These are phyloP conservation scores for Solanum lycopersicoides DNA, from an alignment of 257 asterid genomes.

Conservation along the genomic window DNA sequence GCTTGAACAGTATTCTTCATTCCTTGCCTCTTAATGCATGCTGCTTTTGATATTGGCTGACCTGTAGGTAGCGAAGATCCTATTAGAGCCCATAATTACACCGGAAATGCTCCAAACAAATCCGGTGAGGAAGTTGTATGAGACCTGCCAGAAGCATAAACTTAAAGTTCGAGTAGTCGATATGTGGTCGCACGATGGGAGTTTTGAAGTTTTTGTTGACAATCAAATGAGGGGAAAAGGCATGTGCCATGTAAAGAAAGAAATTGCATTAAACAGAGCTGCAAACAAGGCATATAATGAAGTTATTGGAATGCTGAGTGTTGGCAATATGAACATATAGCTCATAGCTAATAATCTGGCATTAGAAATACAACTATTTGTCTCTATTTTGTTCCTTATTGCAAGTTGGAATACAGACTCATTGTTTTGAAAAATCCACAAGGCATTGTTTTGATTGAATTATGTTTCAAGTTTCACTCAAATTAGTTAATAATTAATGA, in stretches of 20 bases:
- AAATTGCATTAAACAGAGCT: constrained; percentile 57
- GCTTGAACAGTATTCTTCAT: neutral
- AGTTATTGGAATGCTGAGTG: constrained; percentile 27
- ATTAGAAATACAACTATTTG: neutral
- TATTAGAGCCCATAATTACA: constrained; percentile 64
- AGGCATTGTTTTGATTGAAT: neutral
- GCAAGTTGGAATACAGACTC: neutral
- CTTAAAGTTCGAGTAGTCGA: constrained; percentile 53
- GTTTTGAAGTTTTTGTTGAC: constrained; percentile 45
- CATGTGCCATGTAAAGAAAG: constrained; percentile 58
- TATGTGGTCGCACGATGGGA: constrained; percentile 43
- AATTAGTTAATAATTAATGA: no score
- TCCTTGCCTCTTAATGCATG: neutral
- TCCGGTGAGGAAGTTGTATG: constrained; percentile 65
- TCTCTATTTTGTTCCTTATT: neutral
- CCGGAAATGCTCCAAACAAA: constrained; percentile 58
- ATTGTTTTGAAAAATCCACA: neutral
- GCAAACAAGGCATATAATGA: constrained; percentile 62
- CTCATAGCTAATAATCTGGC: neutral
- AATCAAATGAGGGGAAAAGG: constrained; percentile 58
- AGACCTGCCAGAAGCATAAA: constrained; percentile 68
- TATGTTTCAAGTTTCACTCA: no score
- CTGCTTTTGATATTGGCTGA: neutral
- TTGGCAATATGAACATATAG: neutral
- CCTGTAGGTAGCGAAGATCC: constrained; percentile 40